Percentiles rank a stretch among this genome's conserved stretches.
phyloP scores from a whole-genome alignment of 225 moss, liverwort and hornwort species.

The Physcomitrellopsis africana region DNA sequence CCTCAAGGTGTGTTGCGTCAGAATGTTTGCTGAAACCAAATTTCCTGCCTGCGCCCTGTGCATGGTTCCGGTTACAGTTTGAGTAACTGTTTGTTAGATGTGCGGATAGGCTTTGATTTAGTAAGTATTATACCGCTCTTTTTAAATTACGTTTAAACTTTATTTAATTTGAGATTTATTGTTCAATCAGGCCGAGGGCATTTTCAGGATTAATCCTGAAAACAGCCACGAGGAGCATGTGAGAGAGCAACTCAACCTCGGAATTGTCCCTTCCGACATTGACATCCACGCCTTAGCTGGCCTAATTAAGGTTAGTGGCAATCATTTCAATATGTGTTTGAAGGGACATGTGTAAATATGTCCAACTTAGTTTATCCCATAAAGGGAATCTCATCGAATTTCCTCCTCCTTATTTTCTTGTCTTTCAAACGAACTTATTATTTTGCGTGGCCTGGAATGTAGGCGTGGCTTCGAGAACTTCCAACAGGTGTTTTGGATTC shows the following conservation, averaged over 20 bases:
- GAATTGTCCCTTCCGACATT: slow-evolving; percentile 87
- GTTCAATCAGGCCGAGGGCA: slow-evolving; percentile 78
- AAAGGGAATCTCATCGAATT: not conserved
- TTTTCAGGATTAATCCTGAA: slow-evolving; percentile 97
- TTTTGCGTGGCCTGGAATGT: slow-evolving; percentile 16
- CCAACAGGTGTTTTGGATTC: slow-evolving; percentile 90
- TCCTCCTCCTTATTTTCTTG: not conserved
- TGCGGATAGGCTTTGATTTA: not conserved
- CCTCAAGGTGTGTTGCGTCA: slow-evolving; percentile 60
- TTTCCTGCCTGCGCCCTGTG: not conserved
- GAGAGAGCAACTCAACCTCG: slow-evolving; percentile 91
- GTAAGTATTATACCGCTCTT: not conserved
- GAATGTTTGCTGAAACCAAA: not conserved
- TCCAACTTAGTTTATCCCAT: not conserved
- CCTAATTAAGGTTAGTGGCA: slow-evolving; percentile 75
- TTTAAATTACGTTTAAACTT: not conserved
- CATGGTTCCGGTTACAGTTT: too few species aligned
- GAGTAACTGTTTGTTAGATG: too few species aligned
- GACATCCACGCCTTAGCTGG: slow-evolving; percentile 95
- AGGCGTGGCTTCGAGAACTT: slow-evolving; percentile 97
- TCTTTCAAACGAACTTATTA: not conserved
- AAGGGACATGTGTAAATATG: too few species aligned
- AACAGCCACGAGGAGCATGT: slow-evolving; percentile 96
- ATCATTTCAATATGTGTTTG: not conserved
- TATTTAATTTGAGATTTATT: slow-evolving; percentile 2